phyloP scores from a whole-genome alignment of 2,329 filamentous ascomycete species.

The Apiospora sp. region DNA sequence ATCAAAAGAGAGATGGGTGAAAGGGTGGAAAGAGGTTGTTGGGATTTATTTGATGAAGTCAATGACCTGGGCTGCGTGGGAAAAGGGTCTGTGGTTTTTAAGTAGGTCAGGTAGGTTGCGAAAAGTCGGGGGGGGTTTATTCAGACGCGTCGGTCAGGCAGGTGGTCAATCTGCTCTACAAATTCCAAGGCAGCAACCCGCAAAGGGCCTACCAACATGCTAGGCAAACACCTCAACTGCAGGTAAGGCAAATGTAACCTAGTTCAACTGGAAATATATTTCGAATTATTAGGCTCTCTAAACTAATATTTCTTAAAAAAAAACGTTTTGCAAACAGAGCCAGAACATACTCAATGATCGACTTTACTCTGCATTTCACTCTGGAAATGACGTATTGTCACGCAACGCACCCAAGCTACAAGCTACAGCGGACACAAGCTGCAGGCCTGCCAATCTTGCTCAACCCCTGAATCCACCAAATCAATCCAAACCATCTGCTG shows the following conservation, averaged over 20 bases:
- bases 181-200: constrained; percentile 3
- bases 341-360: neutral
- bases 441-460: constrained; percentile 5
- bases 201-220: neutral
- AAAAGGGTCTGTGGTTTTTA: constrained; percentile 15
- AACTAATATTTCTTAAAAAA: neutral
- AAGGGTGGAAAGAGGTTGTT: neutral
- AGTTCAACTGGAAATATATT: neutral
- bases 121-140: constrained; percentile 1
- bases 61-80: neutral
- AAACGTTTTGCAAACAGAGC: neutral
- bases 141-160: constrained; percentile 14
- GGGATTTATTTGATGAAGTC: constrained; percentile 5
- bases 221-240: neutral
- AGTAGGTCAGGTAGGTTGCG: neutral
- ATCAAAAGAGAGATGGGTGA: neutral
- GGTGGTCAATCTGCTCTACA: neutral
- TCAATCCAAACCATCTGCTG: neutral
- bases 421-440: neutral
- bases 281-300: neutral
- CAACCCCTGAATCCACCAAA: neutral
- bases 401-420: neutral
- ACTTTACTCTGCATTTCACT: neutral
- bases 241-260: neutral
- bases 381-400: neutral